These are phyloP conservation scores for Sphagnum contortum DNA, from an alignment of 225 moss, liverwort and hornwort genomes.

Conservation along the genomic window DNA sequence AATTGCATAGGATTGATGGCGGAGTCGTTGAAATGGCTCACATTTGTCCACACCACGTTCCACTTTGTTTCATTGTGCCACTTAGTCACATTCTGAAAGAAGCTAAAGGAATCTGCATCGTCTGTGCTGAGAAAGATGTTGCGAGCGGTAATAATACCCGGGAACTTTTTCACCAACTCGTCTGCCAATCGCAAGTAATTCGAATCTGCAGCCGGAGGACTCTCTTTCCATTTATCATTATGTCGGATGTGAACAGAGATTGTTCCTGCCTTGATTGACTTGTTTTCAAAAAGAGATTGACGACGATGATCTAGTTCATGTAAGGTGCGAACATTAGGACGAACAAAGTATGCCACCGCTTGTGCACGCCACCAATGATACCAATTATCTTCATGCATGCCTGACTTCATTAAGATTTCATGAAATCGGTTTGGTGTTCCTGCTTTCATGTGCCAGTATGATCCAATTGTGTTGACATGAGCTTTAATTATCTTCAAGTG, in stretches of 20 bases:
- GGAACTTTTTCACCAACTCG: slow-evolving; percentile 12
- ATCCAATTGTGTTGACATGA: too few relatives aligned
- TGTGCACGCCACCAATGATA: slow-evolving; percentile 41
- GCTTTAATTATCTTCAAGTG: too few relatives aligned
- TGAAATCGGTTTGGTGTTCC: too few relatives aligned
- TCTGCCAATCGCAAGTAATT: slow-evolving; percentile 17
- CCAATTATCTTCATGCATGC: too few relatives aligned
- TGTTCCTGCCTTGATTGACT: slow-evolving; percentile 18
- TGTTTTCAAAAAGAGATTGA: slow-evolving; percentile 14
- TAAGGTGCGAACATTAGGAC: slow-evolving; percentile 21
- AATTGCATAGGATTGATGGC: slow-evolving; percentile 5
- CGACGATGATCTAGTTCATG: slow-evolving; percentile 23
- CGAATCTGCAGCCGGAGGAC: slow-evolving; percentile 1
- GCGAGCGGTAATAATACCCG: slow-evolving; percentile 11
- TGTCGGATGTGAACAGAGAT: slow-evolving; percentile 41
- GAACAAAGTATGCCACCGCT: slow-evolving; percentile 30
- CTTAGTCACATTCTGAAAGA: slow-evolving; percentile 12
- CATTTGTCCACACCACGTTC: slow-evolving; percentile 31
- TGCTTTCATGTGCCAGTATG: too few relatives aligned
- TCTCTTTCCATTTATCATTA: slow-evolving; percentile 14
- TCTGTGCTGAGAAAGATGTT: slow-evolving; percentile 35
- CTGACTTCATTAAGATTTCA: too few relatives aligned
- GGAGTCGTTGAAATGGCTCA: slow-evolving; percentile 4
- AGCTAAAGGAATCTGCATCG: slow-evolving; percentile 24
- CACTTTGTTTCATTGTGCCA: slow-evolving; percentile 5